Percentiles rank a stretch among this genome's conserved stretches.
Evolutionary conservation across 1,139 yeast species (phyloP).

Genomic region (Yamadazyma jaroonii): DNA sequence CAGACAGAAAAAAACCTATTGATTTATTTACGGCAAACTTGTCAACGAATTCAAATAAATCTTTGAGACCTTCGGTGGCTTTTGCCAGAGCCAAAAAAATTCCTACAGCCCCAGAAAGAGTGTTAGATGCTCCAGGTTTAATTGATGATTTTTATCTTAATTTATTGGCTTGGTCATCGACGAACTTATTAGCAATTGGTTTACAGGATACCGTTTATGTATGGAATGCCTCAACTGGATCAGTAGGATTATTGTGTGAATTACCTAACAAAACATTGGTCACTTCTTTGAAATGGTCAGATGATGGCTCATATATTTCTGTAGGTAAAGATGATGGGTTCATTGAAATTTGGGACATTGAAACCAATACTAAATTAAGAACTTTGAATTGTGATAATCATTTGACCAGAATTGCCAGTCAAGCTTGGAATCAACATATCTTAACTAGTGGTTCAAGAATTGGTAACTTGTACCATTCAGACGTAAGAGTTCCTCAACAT

Average conservation of each 20-base stretch:
- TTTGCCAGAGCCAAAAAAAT: slow-evolving; percentile 64
- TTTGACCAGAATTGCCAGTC: slow-evolving; percentile 70
- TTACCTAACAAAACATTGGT: slow-evolving; percentile 52
- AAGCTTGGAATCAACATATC: slow-evolving; percentile 81
- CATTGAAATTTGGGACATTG: slow-evolving; percentile 93
- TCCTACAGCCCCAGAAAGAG: slow-evolving; percentile 88
- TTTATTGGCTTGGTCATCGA: slow-evolving; percentile 82
- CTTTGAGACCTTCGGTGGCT: slow-evolving; percentile 46
- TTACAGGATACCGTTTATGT: slow-evolving; percentile 80
- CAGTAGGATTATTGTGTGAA: slow-evolving; percentile 70
- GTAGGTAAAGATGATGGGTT: slow-evolving; percentile 84
- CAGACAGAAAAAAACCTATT: slow-evolving; percentile 61
- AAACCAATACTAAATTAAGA: slow-evolving; percentile 67
- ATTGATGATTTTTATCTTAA: slow-evolving; percentile 91
- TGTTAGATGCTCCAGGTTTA: slow-evolving; percentile 94
- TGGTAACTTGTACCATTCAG: slow-evolving; percentile 86
- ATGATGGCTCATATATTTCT: slow-evolving; percentile 83
- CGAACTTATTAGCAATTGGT: slow-evolving; percentile 85
- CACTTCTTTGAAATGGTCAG: slow-evolving; percentile 86
- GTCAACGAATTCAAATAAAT: slow-evolving; percentile 10
- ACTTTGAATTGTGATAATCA: slow-evolving; percentile 70
- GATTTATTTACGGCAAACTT: slow-evolving; percentile 37
- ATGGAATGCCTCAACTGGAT: slow-evolving; percentile 89
- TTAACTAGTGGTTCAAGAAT: slow-evolving; percentile 81
- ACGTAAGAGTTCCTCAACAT: slow-evolving; percentile 86